Evolutionary conservation across 352 stramenopile genomes (phyloP).

Genomic region (Phytophthora agathidicida): DNA sequence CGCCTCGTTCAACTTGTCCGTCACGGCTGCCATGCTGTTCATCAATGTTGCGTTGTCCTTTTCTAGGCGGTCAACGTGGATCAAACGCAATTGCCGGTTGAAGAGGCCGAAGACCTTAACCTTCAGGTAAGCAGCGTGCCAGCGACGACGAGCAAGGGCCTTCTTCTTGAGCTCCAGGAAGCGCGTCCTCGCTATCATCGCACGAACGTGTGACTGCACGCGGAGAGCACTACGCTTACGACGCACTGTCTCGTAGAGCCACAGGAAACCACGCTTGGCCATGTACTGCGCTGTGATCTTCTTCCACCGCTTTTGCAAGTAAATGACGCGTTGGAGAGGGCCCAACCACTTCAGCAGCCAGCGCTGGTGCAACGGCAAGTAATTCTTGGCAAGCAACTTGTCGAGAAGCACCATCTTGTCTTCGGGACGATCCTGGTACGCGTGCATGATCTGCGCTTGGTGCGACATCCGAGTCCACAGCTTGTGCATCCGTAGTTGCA

Average conservation of each 20-base stretch:
- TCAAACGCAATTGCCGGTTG: constrained; percentile 57
- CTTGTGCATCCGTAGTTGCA: constrained; percentile 62
- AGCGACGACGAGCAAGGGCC: constrained; percentile 67
- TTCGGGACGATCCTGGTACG: constrained; percentile 78
- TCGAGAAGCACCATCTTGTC: constrained; percentile 87
- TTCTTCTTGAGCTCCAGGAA: constrained; percentile 72
- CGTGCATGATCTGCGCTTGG: constrained; percentile 73
- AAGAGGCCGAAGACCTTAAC: constrained; percentile 62
- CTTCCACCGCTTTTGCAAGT: constrained; percentile 87
- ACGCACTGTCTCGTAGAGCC: constrained; percentile 70
- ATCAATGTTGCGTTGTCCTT: constrained; percentile 63
- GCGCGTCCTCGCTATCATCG: constrained; percentile 67
- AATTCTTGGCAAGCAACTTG: constrained; percentile 73
- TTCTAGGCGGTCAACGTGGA: constrained; percentile 79
- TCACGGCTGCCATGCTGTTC: constrained; percentile 44
- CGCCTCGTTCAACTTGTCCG: constrained; percentile 41
- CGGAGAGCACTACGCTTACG: constrained; percentile 65
- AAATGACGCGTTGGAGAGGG: constrained; percentile 81
- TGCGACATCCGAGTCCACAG: constrained; percentile 73
- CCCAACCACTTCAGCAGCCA: constrained; percentile 90
- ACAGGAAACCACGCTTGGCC: constrained; percentile 83
- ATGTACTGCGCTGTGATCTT: constrained; percentile 77
- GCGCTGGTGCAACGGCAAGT: constrained; percentile 61
- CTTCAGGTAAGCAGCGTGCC: constrained; percentile 73
- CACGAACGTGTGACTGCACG: constrained; percentile 71